Conservation (phyloP, 2,329 filamentous ascomycete genomes). For the Botrytis sinoallii region DNA sequence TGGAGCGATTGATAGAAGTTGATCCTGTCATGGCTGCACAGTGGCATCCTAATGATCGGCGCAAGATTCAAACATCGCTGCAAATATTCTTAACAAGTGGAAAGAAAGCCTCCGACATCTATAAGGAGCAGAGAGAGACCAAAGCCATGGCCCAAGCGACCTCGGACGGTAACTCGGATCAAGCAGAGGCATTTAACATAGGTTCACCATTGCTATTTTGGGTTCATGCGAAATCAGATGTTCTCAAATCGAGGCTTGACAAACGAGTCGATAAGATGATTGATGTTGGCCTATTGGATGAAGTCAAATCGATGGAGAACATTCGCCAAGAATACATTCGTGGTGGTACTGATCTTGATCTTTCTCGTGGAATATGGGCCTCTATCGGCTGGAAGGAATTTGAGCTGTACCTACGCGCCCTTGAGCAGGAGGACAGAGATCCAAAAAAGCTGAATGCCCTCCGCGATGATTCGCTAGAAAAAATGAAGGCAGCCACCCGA, state of each 20-base stretch:
- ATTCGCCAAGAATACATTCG: conserved; percentile 46
- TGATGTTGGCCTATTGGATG: conserved; percentile 57
- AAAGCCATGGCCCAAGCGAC: conserved; percentile 39
- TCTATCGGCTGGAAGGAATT: conserved; percentile 97
- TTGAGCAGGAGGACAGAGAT: conserved; percentile 36
- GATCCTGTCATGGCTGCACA: conserved; percentile 85
- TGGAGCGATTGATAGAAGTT: conserved; percentile 70
- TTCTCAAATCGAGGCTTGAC: conserved; percentile 69
- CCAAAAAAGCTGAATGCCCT: conserved; percentile 51
- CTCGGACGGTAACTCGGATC: not conserved
- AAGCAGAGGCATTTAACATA: not conserved
- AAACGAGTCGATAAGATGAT: conserved; percentile 83
- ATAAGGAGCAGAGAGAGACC: conserved; percentile 66
- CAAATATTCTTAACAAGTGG: conserved; percentile 88
- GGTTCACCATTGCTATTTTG: conserved; percentile 64
- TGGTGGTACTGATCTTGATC: conserved; percentile 59
- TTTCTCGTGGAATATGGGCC: conserved; percentile 85
- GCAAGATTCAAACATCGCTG: conserved; percentile 85
- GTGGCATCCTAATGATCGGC: conserved; percentile 91
- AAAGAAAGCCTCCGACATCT: conserved; percentile 77
- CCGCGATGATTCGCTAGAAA: conserved; percentile 61
- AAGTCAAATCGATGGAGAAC: conserved; percentile 54
- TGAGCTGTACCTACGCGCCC: conserved; percentile 61
- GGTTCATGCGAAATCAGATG: conserved; percentile 72
- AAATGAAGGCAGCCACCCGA: conserved; percentile 77